Evolutionary conservation across 495 filamentous ascomycete species (phyloP).

Genomic region (Aspergillus incahuasiensis): DNA sequence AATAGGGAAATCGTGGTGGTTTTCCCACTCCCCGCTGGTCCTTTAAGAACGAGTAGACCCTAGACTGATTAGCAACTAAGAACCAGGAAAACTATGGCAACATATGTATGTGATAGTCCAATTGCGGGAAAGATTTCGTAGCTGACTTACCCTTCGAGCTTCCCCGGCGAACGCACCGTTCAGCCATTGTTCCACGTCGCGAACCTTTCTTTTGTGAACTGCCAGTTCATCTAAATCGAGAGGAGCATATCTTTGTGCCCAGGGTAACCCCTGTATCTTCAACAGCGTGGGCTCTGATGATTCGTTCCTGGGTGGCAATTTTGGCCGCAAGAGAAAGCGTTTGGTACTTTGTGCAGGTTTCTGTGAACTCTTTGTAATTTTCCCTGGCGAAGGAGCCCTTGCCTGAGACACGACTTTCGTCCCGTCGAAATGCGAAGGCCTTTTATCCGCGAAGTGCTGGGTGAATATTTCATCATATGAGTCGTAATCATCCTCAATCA

Average conservation of each 20-base stretch:
- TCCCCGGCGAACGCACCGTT: conserved; percentile 63
- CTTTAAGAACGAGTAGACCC: conserved; percentile 78
- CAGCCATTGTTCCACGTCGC: conserved; percentile 79
- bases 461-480: conserved; percentile 44
- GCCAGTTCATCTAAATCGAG: conserved; percentile 71
- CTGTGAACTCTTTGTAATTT: not conserved
- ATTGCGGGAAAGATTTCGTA: not conserved
- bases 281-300: not conserved
- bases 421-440: conserved; percentile 1
- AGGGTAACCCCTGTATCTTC: conserved; percentile 49
- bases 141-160: conserved; percentile 30
- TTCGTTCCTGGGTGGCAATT: not conserved
- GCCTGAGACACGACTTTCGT: not conserved
- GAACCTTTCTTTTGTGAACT: conserved; percentile 89
- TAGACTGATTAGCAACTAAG: conserved; percentile 32
- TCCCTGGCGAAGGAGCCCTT: not conserved
- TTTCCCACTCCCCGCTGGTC: conserved; percentile 90
- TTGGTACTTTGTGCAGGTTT: conserved; percentile 15
- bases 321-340: conserved; percentile 25
- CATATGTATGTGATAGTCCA: not conserved
- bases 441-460: conserved; percentile 16
- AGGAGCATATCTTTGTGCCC: conserved; percentile 82
- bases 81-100: not conserved
- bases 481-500: conserved; percentile 49
- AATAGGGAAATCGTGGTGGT: conserved; percentile 78